A percentile compares a stretch with the other conserved stretches of the same genome.
phyloP scores from a whole-genome alignment of 139 green algal genomes.

The Ettlia oleoabundans region DNA sequence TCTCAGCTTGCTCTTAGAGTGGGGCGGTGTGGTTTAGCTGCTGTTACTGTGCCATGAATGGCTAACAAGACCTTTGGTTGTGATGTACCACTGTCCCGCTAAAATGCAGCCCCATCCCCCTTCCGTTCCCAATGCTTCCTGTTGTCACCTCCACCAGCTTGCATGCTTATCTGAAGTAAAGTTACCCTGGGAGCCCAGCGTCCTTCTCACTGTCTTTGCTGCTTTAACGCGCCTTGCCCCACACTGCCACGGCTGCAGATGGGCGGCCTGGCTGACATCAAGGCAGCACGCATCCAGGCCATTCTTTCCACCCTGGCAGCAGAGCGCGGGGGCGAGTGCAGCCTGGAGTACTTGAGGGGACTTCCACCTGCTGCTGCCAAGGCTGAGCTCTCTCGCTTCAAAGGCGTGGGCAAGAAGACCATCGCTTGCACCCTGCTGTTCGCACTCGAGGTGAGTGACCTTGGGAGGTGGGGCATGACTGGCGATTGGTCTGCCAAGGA shows the following conservation, averaged over 20 bases:
- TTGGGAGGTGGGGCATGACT: neutral
- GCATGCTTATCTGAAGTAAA: no score
- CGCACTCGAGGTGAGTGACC: constrained; percentile 12
- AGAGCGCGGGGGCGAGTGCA: constrained; percentile 57
- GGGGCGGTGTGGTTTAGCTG: no score
- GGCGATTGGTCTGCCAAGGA: neutral
- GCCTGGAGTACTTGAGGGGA: constrained; percentile 67
- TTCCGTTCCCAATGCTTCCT: no score
- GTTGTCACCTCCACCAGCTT: neutral
- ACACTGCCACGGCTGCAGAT: constrained; percentile 12
- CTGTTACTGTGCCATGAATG: no score
- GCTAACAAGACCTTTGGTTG: no score
- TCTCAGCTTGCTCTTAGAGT: neutral
- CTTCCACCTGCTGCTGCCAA: constrained; percentile 60
- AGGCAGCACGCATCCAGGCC: constrained; percentile 67
- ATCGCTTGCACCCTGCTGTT: constrained; percentile 79
- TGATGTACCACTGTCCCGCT: no score
- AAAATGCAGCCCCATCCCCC: no score
- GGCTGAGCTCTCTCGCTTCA: constrained; percentile 58
- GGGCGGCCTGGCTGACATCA: constrained; percentile 76
- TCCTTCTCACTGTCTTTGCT: no score
- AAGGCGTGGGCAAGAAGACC: constrained; percentile 80
- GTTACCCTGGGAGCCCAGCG: no score
- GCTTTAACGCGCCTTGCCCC: no score
- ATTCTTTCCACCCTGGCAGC: constrained; percentile 63